Evolutionary conservation across 495 filamentous ascomycete species (phyloP).

Genomic region (Penicillium bialowiezense): DNA sequence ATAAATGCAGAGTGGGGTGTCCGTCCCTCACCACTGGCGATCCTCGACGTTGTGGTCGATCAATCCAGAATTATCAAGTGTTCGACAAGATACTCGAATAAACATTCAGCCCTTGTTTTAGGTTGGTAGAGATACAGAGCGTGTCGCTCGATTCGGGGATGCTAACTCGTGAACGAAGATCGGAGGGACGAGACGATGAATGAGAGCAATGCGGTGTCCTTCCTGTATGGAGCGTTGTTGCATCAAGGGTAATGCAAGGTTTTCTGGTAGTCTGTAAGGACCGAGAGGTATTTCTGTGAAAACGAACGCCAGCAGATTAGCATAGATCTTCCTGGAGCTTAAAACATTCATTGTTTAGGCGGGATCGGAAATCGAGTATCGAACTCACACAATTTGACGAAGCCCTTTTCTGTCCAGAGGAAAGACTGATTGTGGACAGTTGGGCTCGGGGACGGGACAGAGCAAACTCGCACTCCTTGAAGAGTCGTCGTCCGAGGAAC

Average conservation of each 20-base stretch:
- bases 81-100: not conserved
- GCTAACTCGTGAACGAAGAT: not conserved
- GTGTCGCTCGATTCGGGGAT: not conserved
- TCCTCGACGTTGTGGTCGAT: not conserved
- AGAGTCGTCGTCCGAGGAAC: constrained; percentile 41
- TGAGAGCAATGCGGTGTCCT: not conserved
- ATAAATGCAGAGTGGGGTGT: no score
- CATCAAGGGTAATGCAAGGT: not conserved
- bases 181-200: not conserved
- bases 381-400: constrained; percentile 13
- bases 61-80: not conserved
- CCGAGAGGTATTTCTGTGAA: constrained; percentile 5
- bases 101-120: not conserved
- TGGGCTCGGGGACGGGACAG: constrained; percentile 11
- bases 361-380: not conserved
- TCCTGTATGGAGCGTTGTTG: not conserved
- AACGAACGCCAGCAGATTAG: not conserved
- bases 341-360: constrained; percentile 4
- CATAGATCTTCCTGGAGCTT: not conserved
- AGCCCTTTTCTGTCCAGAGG: constrained; percentile 8
- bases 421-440: constrained; percentile 5
- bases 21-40: not conserved
- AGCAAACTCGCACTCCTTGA: constrained; percentile 8
- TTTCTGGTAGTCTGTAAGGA: not conserved
- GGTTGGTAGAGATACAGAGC: not conserved